Percentiles rank a stretch among this genome's conserved stretches.
phyloP scores from a whole-genome alignment of 192 early-diverging fungal genomes.

The Linnemannia hyalina region DNA sequence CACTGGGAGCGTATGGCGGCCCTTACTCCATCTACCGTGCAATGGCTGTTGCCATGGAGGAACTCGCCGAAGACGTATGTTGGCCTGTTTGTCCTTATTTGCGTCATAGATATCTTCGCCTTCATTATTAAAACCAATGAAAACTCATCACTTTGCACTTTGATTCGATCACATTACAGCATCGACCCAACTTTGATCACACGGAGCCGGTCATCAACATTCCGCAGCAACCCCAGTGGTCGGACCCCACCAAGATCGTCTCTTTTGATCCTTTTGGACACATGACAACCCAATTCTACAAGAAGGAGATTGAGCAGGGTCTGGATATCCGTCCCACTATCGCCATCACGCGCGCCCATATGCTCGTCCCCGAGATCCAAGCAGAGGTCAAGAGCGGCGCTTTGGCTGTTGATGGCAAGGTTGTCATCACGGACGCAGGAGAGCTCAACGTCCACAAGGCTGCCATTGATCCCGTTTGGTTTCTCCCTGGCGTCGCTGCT shows the following conservation, averaged over 20 bases:
- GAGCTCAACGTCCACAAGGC: conserved; percentile 90
- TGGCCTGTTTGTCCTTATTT: neutral
- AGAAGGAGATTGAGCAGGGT: conserved; percentile 69
- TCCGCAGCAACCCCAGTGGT: conserved; percentile 82
- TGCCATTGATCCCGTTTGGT: conserved; percentile 94
- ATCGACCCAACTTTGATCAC: conserved; percentile 84
- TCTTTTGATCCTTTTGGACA: conserved; percentile 95
- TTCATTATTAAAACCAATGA: neutral
- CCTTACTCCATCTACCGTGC: conserved; percentile 92
- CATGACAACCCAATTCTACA: conserved; percentile 70
- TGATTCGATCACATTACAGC: conserved; percentile 24
- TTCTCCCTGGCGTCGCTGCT: conserved; percentile 88
- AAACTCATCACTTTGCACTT: neutral
- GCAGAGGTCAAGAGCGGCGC: conserved; percentile 70
- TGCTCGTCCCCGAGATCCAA: conserved; percentile 91
- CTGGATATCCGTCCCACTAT: conserved; percentile 89
- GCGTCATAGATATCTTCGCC: neutral
- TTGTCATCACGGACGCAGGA: conserved; percentile 79
- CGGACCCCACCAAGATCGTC: conserved; percentile 88
- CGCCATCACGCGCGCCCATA: conserved; percentile 91
- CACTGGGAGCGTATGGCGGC: conserved; percentile 91
- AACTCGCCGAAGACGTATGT: conserved; percentile 67
- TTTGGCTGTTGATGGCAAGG: conserved; percentile 81
- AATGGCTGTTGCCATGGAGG: conserved; percentile 89
- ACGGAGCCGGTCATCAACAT: conserved; percentile 88